These are phyloP conservation scores for Picea sitchensis DNA, from an alignment of 75 land plant genomes.

Conservation along the genomic window DNA sequence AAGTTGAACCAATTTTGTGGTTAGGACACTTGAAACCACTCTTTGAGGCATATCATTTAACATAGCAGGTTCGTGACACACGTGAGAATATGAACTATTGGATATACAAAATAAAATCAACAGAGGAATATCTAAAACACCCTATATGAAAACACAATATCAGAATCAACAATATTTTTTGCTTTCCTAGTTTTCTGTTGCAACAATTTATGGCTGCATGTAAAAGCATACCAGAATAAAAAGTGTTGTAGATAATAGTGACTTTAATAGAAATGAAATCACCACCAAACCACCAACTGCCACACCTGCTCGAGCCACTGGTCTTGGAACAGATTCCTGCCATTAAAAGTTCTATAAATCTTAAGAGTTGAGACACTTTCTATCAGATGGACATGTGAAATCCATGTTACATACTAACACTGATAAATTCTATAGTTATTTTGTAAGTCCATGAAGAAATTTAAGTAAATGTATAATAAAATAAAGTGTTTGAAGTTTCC, in stretches of 20 bases:
- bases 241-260: constrained; percentile 68
- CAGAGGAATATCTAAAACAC: neutral
- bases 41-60: neutral
- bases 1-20: no score
- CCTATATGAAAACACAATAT: neutral
- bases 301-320: constrained; percentile 67
- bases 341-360: constrained; percentile 10
- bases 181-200: neutral
- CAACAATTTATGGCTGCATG: neutral
- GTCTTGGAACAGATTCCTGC: constrained; percentile 69
- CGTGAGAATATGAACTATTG: neutral
- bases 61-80: neutral
- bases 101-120: constrained; percentile 6
- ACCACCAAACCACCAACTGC: constrained; percentile 34
- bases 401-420: neutral
- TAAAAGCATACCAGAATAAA: constrained; percentile 57
- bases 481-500: neutral
- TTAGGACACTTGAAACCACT: no score
- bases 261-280: constrained; percentile 45
- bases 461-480: neutral
- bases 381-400: neutral
- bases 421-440: neutral
- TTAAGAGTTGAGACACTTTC: neutral
- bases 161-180: neutral
- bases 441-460: neutral